Percentiles rank a stretch among this genome's conserved stretches.
Evolutionary conservation across 78 protist genomes (phyloP).

Genomic region (Capsaspora owczarzaki): DNA sequence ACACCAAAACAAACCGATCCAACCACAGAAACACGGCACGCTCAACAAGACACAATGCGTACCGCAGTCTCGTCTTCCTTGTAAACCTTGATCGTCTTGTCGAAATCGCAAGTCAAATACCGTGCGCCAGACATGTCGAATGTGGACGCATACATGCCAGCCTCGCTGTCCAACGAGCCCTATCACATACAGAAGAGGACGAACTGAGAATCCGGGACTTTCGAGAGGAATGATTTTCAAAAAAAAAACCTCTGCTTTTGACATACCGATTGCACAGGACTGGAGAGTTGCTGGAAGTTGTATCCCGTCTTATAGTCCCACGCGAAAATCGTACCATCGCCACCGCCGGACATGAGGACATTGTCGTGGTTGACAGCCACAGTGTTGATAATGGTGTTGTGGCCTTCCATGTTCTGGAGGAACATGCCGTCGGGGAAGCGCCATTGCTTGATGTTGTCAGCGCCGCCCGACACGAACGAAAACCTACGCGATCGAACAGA

Average conservation of each 20-base stretch:
- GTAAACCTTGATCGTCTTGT: conserved; percentile 31
- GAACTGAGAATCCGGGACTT: not conserved
- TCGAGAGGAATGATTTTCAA: not conserved
- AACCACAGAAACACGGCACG: too few relatives aligned
- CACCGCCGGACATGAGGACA: conserved; percentile 75
- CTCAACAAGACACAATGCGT: too few relatives aligned
- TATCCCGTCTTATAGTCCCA: conserved; percentile 94
- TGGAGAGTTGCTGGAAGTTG: conserved; percentile 68
- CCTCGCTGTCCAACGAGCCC: conserved; percentile 65
- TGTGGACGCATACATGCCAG: conserved; percentile 65
- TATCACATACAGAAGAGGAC: not conserved
- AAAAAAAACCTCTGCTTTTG: not conserved
- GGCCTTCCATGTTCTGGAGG: conserved; percentile 79
- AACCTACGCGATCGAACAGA: conserved; percentile 7
- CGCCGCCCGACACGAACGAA: conserved; percentile 77
- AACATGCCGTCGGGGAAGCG: conserved; percentile 85
- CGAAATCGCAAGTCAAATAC: conserved; percentile 90
- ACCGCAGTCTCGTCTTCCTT: conserved; percentile 7
- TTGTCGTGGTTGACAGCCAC: conserved; percentile 75
- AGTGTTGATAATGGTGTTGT: conserved; percentile 72
- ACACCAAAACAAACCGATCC: too few relatives aligned
- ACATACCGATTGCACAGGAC: conserved; percentile 69
- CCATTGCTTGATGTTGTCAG: conserved; percentile 96
- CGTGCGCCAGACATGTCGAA: conserved; percentile 91
- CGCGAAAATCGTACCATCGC: conserved; percentile 80